Base-by-base conservation (phyloP, 257 asterid species). In the Thymus quinquecostatus region DNA sequence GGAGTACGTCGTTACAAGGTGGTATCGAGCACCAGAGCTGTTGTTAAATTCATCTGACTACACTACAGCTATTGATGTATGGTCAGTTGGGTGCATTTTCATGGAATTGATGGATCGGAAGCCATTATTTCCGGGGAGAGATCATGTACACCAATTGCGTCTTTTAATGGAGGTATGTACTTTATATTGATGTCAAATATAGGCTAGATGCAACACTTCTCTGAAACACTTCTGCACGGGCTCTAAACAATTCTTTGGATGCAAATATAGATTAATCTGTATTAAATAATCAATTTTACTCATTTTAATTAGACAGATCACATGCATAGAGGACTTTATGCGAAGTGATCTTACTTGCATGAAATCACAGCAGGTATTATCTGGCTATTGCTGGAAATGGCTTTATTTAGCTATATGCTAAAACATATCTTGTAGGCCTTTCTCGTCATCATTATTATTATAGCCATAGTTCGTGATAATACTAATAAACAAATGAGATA, bases 71-170 rank as follows among this genome's bases (percentile, higher is more conserved):
- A 93, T 93, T 80, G 97, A 93, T 86, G 96, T 93, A 8, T 93
- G 98, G 98, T 93, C 98, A 48, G 97, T 91, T 47, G 98, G 98
- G 61, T 93, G 98, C 88, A 93, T 93, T 80, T 93, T 93, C 80
- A 91, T 93, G 98, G 98, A 93, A 75, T 77, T 93, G 84, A 91
- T 93, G 98, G 98, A 93, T 75, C 87, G 98, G 34, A 93, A 86
- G 82, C 97, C 98, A 65, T 75, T 93, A 66, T 93, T 93, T 82
- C 97, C 98, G 9, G 98, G 98, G 55, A 89, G 97, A 85, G 97
- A 93, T 80, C 97, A 93, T 69, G 98, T 89, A 73, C 97, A 93
- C 83, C 98, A 93, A 89, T 79, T 93, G 44, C 96, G 97, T 63
- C 96, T 93, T 69, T 88, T 93, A 68, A 84, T 93, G 90, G 98